These are phyloP conservation scores for Fusarium sp. DNA, from an alignment of 2,329 filamentous ascomycete genomes.

Conservation along the genomic window DNA sequence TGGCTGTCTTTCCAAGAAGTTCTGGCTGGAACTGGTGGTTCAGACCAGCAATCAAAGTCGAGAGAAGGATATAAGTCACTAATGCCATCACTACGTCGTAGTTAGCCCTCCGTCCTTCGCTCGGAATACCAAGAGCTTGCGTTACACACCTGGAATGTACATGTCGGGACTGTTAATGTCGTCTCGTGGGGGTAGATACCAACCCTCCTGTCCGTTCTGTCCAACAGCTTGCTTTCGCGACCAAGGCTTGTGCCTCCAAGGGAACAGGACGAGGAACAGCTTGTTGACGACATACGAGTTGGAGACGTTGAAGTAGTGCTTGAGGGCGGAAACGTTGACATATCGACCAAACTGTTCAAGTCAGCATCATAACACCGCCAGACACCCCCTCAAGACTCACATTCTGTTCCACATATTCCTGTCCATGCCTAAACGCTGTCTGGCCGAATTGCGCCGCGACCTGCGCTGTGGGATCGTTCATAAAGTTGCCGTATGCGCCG, in stretches of 20 bases:
- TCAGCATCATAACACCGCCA: conserved; percentile 26
- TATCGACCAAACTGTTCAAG: conserved; percentile 69
- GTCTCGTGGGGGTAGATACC: conserved; percentile 91
- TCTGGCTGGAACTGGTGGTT: conserved; percentile 94
- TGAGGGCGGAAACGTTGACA: conserved; percentile 91
- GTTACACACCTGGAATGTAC: conserved; percentile 81
- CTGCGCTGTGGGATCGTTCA: conserved; percentile 94
- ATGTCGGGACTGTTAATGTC: conserved; percentile 98
- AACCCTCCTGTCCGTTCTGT: conserved; percentile 75
- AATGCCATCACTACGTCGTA: conserved; percentile 81
- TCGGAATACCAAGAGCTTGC: background rate
- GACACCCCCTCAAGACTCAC: conserved; percentile 62
- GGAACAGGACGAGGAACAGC: conserved; percentile 91
- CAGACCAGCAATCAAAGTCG: conserved; percentile 88
- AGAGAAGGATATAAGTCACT: conserved; percentile 96
- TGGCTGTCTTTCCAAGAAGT: conserved; percentile 88
- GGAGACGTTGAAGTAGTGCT: conserved; percentile 99
- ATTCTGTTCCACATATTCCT: conserved; percentile 96
- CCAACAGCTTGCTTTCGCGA: conserved; percentile 85
- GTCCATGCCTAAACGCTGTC: conserved; percentile 88
- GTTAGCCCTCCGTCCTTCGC: conserved; percentile 37
- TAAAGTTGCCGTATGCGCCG: conserved; percentile 88
- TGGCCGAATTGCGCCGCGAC: conserved; percentile 95
- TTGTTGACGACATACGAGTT: conserved; percentile 97
- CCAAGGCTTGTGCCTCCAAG: conserved; percentile 98